These are phyloP conservation scores for Aureobasidium sp. DNA, from an alignment of 2,329 filamentous ascomycete species.

Conservation along the genomic window DNA sequence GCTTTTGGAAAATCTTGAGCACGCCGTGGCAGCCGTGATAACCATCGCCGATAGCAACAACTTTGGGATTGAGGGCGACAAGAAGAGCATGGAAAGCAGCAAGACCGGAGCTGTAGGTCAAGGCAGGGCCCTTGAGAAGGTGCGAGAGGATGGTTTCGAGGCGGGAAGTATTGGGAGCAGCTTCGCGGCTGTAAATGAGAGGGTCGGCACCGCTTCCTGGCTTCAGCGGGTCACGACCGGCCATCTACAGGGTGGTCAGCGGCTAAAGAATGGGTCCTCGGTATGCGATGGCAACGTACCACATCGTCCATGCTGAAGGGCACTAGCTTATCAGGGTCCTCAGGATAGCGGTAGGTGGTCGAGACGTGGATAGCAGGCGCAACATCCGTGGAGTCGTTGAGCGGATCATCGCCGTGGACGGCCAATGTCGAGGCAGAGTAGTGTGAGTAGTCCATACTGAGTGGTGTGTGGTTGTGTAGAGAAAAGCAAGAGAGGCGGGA, in stretches of 20 bases:
- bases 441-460: not conserved
- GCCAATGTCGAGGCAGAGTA: conserved; percentile 26
- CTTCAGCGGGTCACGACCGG: conserved; percentile 21
- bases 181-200: conserved; percentile 77
- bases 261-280: conserved; percentile 5
- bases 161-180: conserved; percentile 70
- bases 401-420: conserved; percentile 29
- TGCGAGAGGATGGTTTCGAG: conserved; percentile 74
- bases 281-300: conserved; percentile 34
- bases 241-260: conserved; percentile 6
- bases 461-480: not conserved
- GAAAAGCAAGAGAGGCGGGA: not conserved
- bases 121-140: conserved; percentile 58
- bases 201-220: conserved; percentile 45
- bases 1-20: conserved; percentile 61
- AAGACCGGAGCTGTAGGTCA: conserved; percentile 80
- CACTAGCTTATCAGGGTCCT: conserved; percentile 58
- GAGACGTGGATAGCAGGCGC: conserved; percentile 85
- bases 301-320: conserved; percentile 41
- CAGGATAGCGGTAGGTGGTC: conserved; percentile 78
- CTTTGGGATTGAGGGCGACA: conserved; percentile 72
- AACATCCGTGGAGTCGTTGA: conserved; percentile 51
- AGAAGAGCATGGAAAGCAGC: conserved; percentile 83
- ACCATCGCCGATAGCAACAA: conserved; percentile 72
- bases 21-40: conserved; percentile 95